These are phyloP conservation scores for Aspergillus udagawae DNA, from an alignment of 2,329 filamentous ascomycete genomes.

Conservation along the genomic window DNA sequence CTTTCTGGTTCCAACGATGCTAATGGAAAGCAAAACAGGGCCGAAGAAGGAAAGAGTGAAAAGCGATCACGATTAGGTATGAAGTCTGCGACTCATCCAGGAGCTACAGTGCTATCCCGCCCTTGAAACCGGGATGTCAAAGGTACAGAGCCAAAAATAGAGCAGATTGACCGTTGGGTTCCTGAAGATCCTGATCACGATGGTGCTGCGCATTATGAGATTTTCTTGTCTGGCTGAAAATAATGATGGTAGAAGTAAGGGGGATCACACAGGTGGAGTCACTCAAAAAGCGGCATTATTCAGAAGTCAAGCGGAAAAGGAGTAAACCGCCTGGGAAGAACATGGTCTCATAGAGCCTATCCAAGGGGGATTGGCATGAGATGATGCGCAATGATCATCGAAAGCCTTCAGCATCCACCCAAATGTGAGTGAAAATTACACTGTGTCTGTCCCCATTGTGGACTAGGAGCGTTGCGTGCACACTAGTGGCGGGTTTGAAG, in stretches of 20 bases:
- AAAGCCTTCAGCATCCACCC: neutral
- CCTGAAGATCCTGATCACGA: neutral
- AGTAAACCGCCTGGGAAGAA: neutral
- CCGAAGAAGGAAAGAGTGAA: neutral
- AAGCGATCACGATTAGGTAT: neutral
- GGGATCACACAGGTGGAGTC: neutral
- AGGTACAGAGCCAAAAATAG: neutral
- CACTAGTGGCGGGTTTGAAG: neutral
- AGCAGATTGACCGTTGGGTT: neutral
- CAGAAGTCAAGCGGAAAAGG: neutral
- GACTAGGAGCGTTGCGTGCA: too few species aligned
- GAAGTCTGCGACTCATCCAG: neutral
- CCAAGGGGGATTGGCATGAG: neutral
- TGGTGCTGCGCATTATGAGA: neutral
- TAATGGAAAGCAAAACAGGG: neutral
- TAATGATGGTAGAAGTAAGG: neutral
- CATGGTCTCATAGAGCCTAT: neutral
- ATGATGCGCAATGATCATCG: neutral
- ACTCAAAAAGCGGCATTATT: neutral
- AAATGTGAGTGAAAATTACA: too few species aligned
- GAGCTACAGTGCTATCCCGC: neutral
- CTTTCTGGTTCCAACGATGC: neutral
- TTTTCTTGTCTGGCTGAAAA: neutral
- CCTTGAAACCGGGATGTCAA: neutral
- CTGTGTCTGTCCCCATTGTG: too few species aligned